phyloP scores from a whole-genome alignment of 805 yeast species.

The Jamesozyma jinghongensis region DNA sequence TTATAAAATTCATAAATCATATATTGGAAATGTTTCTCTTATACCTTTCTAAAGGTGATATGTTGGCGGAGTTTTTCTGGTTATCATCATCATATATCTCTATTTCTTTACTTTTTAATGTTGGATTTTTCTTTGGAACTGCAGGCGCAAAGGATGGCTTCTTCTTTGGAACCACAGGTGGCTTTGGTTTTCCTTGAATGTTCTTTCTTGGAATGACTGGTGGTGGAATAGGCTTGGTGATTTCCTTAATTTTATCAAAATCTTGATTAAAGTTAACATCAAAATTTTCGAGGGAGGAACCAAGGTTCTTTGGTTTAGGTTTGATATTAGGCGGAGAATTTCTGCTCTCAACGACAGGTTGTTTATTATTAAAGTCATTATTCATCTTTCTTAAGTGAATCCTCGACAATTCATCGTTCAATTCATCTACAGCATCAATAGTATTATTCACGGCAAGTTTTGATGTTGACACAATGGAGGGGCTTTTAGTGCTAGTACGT shows the following conservation, averaged over 20 bases:
- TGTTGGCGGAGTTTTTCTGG: too few species aligned
- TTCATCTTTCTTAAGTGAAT: background rate
- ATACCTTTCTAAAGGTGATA: conserved; percentile 4
- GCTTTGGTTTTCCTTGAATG: conserved; percentile 3
- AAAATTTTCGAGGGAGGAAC: too few species aligned
- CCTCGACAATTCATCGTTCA: background rate
- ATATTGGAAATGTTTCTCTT: conserved; percentile 1
- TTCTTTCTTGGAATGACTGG: conserved; percentile 3
- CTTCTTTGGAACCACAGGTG: conserved; percentile 15
- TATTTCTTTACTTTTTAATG: conserved; percentile 2
- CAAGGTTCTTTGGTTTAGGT: background rate
- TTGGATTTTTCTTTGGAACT: conserved; percentile 12
- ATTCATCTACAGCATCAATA: too few species aligned
- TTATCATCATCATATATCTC: background rate
- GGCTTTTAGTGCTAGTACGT: too few species aligned
- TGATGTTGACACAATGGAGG: too few species aligned
- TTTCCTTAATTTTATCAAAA: background rate
- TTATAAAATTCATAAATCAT: too few species aligned
- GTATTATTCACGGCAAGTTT: too few species aligned
- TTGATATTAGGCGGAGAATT: background rate
- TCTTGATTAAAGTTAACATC: too few species aligned
- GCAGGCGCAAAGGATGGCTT: background rate
- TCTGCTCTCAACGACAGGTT: too few species aligned
- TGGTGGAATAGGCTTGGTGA: background rate
- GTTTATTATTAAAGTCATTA: background rate